Evolutionary conservation across 78 protist species (phyloP).

Genomic region (Dictyostelium capitatum): DNA sequence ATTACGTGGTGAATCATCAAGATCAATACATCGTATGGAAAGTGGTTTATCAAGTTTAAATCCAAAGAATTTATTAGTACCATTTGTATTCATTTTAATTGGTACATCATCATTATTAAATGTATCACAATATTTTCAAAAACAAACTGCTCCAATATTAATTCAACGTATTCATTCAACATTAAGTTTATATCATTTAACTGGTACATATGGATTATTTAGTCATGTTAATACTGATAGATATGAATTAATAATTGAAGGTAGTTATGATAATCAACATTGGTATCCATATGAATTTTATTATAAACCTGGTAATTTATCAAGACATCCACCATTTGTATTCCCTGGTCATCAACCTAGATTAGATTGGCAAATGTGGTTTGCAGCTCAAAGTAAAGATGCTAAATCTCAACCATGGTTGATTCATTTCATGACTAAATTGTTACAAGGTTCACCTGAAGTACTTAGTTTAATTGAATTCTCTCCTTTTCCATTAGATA

Average conservation of each 20-base stretch:
- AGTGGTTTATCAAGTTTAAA: slow-evolving; percentile 51
- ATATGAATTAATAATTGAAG: slow-evolving; percentile 82
- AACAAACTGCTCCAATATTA: slow-evolving; percentile 24
- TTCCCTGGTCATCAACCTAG: slow-evolving; percentile 90
- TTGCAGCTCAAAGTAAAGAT: slow-evolving; percentile 76
- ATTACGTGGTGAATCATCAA: background rate
- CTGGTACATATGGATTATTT: slow-evolving; percentile 86
- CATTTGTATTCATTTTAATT: slow-evolving; percentile 57
- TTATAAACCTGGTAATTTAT: slow-evolving; percentile 72
- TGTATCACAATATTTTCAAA: slow-evolving; percentile 36
- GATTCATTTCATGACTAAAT: slow-evolving; percentile 36
- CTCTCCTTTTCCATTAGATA: slow-evolving; percentile 41
- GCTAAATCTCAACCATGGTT: slow-evolving; percentile 75
- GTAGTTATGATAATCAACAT: slow-evolving; percentile 28
- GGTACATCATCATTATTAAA: slow-evolving; percentile 33
- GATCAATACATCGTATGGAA: background rate
- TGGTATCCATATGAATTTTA: slow-evolving; percentile 76
- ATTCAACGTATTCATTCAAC: slow-evolving; percentile 47
- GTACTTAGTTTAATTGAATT: slow-evolving; percentile 25
- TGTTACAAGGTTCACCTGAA: slow-evolving; percentile 53
- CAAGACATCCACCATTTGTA: slow-evolving; percentile 73
- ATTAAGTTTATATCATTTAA: slow-evolving; percentile 27
- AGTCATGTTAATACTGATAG: slow-evolving; percentile 82
- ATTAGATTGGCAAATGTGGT: slow-evolving; percentile 93
- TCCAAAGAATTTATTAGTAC: slow-evolving; percentile 49